Evolutionary conservation across 192 early-diverging fungal genomes (phyloP), one percentile per base, ranked within the genome.

Genomic region (Coemansia sp.): DNA sequence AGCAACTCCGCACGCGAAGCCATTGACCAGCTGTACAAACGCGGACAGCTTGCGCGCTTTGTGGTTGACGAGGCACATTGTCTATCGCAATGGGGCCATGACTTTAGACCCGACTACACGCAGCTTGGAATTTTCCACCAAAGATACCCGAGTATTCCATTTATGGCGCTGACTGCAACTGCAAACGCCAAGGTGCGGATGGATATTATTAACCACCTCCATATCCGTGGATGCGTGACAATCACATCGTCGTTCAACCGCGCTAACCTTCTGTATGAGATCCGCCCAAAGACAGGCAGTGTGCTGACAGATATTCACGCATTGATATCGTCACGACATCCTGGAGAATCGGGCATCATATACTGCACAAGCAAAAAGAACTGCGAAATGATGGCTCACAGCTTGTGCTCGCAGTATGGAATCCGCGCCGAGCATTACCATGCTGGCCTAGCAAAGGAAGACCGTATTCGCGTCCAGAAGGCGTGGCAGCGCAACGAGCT

Each of bases 21-120:
- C 0, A 65, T 95, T 20, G 71, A 85, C 14, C 62, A 46, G 7
- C 74, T 98, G 13, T 70, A 95, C 57, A 41, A 64, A 3, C 83
- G 88, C n/a, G 75, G 84, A 17, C 71, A 84, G 25, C 71, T 97
- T 13, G 91, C 96, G 0, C 83, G 94, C 57, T 94, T 99, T 82
- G 96, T 97, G 1, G 86, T 99, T 46, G 97, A 99, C 66, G 97
- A 99, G 81, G 95, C 95, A 2, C 97, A 99, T 70, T 99, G 97
- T 72, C 81, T 97, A 16, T 93, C 90, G 55, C 94, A 97, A 59
- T 96, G 94, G 97, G 97, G 97, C 13, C 97, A 98, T 66, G 96
- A 99, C 74, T 99, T 99, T 81, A 89, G 97, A 41, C 90, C 92
- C 0, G 94, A 95, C 69, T 97, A 95, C 68, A 95, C 91, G 72